phyloP scores from a whole-genome alignment of 129 eudicot genomes.

The Helichrysum umbraculigerum region DNA sequence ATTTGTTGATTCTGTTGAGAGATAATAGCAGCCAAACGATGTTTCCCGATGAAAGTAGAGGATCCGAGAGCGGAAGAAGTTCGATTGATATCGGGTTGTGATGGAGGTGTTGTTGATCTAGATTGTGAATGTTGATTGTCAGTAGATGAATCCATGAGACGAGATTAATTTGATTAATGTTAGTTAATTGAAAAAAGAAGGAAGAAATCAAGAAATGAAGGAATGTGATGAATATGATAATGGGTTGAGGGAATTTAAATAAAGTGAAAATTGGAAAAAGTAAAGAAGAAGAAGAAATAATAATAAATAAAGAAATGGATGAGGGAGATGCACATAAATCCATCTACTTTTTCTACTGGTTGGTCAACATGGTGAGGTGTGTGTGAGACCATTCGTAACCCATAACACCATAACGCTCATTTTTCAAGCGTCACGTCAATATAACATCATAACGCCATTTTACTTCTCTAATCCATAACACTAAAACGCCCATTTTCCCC shows the following conservation, averaged over 20 bases:
- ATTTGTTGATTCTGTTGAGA: slow-evolving; percentile 41
- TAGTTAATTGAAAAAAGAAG: too few species aligned
- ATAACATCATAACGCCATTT: too few species aligned
- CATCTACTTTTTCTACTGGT: slow-evolving; percentile 1
- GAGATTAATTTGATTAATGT: background rate
- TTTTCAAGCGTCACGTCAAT: too few species aligned
- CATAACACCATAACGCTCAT: too few species aligned
- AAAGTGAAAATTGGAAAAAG: background rate
- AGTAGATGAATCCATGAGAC: slow-evolving; percentile 32
- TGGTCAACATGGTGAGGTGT: slow-evolving; percentile 33
- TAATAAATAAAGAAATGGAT: background rate
- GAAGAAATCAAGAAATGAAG: background rate
- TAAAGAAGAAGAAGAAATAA: too few species aligned
- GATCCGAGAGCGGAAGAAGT: slow-evolving; percentile 23
- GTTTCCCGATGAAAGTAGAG: slow-evolving; percentile 37
- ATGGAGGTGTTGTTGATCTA: background rate
- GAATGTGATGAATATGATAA: background rate
- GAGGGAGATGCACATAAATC: slow-evolving; percentile 23
- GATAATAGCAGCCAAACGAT: slow-evolving; percentile 39
- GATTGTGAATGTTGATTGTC: slow-evolving; percentile 23
- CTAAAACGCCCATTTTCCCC: too few species aligned
- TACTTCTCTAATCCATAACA: too few species aligned
- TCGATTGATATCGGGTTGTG: slow-evolving; percentile 17
- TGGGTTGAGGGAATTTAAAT: too few species aligned
- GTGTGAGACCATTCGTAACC: too few species aligned